phyloP scores from a whole-genome alignment of 2,329 filamentous ascomycete species.

The Pseudocercospora eumusae region DNA sequence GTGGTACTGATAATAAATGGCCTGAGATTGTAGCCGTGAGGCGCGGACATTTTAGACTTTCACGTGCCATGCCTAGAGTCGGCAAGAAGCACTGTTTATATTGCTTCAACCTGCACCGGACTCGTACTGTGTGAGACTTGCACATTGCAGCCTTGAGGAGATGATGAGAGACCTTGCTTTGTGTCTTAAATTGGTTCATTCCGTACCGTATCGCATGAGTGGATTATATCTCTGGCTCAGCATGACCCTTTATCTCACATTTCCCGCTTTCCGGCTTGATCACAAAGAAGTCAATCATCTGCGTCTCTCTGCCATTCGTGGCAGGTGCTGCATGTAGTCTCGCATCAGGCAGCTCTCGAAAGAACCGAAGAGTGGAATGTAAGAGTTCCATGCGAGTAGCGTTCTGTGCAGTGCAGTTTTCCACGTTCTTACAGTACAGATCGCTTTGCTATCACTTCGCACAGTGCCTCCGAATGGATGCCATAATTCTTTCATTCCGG shows the following conservation, averaged over 20 bases:
- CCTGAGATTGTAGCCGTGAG: not conserved
- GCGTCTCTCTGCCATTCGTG: constrained; percentile 34
- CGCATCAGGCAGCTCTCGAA: constrained; percentile 28
- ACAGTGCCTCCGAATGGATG: constrained; percentile 32
- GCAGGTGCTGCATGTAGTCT: constrained; percentile 26
- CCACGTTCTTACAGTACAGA: constrained; percentile 5
- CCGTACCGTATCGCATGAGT: too few species aligned
- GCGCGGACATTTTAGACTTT: not conserved
- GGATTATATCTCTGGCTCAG: too few species aligned
- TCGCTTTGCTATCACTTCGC: not conserved
- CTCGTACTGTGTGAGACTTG: not conserved
- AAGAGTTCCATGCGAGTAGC: constrained; percentile 36
- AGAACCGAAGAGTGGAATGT: constrained; percentile 31
- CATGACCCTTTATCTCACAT: too few species aligned
- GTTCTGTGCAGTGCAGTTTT: constrained; percentile 34
- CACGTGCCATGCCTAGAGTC: too few species aligned
- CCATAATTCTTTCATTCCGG: constrained; percentile 28
- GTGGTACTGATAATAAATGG: not conserved
- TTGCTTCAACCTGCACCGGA: not conserved
- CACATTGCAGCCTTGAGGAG: not conserved
- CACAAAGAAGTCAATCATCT: constrained; percentile 35
- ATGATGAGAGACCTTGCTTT: not conserved
- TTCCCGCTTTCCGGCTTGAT: constrained; percentile 27
- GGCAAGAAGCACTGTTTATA: not conserved
- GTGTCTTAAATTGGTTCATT: not conserved